Conservation (phyloP, 192 early-diverging fungal genomes). For the Coemansia sp. region DNA sequence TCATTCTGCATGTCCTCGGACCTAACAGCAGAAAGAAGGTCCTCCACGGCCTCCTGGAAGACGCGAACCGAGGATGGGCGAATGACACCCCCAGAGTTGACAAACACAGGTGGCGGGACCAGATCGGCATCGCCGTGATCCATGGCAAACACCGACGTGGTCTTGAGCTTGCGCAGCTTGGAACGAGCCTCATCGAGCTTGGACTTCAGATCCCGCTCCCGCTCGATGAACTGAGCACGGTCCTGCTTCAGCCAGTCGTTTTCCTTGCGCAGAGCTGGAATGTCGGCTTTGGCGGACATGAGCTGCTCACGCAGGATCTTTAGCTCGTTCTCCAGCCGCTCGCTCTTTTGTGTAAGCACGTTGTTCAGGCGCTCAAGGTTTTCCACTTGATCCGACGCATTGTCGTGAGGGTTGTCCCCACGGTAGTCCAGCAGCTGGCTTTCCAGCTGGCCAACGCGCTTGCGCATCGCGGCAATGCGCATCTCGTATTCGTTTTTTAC, state of each 20-base stretch:
- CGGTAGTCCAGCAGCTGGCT: conserved; percentile 56
- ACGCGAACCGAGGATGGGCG: conserved; percentile 66
- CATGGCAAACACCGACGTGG: conserved; percentile 54
- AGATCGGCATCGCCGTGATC: conserved; percentile 51
- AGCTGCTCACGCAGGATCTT: conserved; percentile 48
- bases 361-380: conserved; percentile 56
- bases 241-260: conserved; percentile 45
- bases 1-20: conserved; percentile 71
- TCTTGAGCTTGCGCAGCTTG: conserved; percentile 59
- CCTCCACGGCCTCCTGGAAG: conserved; percentile 84
- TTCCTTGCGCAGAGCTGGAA: conserved; percentile 44
- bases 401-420: conserved; percentile 35
- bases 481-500: conserved; percentile 64
- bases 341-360: conserved; percentile 50
- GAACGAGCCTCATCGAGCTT: conserved; percentile 57
- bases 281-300: conserved; percentile 36
- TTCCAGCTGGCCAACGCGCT: conserved; percentile 68
- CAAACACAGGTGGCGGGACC: conserved; percentile 55
- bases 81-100: conserved; percentile 64
- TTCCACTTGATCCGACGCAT: conserved; percentile 38
- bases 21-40: conserved; percentile 72
- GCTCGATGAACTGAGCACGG: conserved; percentile 34
- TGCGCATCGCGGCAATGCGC: conserved; percentile 60
- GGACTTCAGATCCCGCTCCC: conserved; percentile 46
- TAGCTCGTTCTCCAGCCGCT: conserved; percentile 51